Percentiles rank a stretch among this genome's conserved stretches.
These are phyloP conservation scores for Aureobasidium sp. DNA, from an alignment of 2,329 filamentous ascomycete species.

Conservation along the genomic window DNA sequence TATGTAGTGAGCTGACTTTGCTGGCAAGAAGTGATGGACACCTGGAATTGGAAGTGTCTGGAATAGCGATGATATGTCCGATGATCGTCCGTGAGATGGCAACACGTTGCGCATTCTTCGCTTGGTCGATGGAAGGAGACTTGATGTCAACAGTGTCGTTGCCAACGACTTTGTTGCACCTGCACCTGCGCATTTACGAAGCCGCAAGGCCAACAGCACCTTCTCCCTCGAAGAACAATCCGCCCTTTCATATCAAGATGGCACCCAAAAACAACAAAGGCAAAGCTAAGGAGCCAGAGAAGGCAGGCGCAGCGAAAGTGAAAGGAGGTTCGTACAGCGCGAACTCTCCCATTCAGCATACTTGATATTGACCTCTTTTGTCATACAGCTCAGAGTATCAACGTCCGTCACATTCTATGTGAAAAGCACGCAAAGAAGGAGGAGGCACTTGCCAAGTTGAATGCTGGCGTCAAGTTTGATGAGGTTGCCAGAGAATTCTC, in stretches of 20 bases:
- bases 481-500: slow-evolving; percentile 66
- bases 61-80: not conserved
- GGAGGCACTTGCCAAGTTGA: slow-evolving; percentile 63
- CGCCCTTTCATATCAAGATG: slow-evolving; percentile 5
- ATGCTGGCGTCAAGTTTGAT: slow-evolving; percentile 63
- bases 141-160: not conserved
- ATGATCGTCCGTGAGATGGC: not conserved
- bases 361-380: not conserved
- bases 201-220: not conserved
- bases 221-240: not conserved
- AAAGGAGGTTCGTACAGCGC: slow-evolving; percentile 32
- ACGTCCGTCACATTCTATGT: slow-evolving; percentile 70
- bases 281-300: slow-evolving; percentile 24
- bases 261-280: slow-evolving; percentile 23
- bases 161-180: not conserved
- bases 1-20: not conserved
- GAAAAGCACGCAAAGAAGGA: slow-evolving; percentile 74
- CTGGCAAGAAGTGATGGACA: not conserved
- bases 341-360: not conserved
- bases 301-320: slow-evolving; percentile 35
- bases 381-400: slow-evolving; percentile 54
- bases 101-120: not conserved
- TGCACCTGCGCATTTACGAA: not conserved
- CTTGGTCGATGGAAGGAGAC: not conserved
- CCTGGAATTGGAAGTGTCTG: not conserved